phyloP scores from a whole-genome alignment of 2,329 filamentous ascomycete species.

The Leptographium procerum region DNA sequence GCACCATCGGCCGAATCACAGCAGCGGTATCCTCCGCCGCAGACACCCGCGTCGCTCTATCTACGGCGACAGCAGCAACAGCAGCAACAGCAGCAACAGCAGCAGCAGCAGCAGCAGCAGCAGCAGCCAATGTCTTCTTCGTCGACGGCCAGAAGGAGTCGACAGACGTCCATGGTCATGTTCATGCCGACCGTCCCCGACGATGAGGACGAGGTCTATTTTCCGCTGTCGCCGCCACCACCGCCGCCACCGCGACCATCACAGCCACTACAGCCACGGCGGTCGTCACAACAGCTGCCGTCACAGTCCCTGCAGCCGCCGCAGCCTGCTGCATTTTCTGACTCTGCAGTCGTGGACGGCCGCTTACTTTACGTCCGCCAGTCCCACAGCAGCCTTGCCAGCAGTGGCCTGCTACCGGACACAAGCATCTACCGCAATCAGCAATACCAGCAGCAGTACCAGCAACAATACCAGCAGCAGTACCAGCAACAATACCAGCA shows the following conservation, averaged over 20 bases:
- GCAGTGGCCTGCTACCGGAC: conserved; percentile 1
- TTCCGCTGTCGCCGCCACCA: background rate
- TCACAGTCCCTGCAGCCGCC: background rate
- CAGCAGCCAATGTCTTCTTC: background rate
- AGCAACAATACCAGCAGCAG: background rate
- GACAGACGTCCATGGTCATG: background rate
- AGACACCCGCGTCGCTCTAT: background rate
- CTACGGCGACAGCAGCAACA: background rate
- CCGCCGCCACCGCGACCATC: background rate
- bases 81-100: background rate
- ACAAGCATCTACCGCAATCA: background rate
- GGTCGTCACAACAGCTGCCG: background rate
- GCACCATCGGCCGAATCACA: background rate
- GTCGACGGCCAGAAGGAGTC: background rate
- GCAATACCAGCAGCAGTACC: background rate
- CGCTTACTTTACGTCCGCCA: too few species aligned
- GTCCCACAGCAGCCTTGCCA: background rate
- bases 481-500: background rate
- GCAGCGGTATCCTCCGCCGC: background rate
- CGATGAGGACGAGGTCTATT: background rate
- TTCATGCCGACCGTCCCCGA: background rate
- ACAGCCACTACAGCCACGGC: background rate
- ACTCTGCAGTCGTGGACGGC: too few species aligned
- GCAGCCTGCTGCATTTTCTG: background rate
- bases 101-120: background rate